Base-by-base conservation (phyloP, 371 early-diverging fungal species). In the Mucor sp. region DNA sequence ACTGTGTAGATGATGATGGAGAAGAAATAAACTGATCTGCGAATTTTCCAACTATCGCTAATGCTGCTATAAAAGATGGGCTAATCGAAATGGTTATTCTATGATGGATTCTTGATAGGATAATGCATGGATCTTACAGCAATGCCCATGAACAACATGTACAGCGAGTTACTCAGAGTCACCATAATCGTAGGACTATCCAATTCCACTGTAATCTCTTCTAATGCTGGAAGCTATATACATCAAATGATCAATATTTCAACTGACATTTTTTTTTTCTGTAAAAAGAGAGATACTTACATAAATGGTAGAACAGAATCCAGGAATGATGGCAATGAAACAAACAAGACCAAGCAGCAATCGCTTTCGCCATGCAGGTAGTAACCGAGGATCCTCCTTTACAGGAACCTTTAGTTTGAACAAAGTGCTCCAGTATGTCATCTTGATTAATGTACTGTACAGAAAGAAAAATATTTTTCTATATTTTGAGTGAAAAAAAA, bases 41-140 rank as follows among this genome's bases (percentile, higher is more conserved):
- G 86, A 41, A 83, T 76, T n/a, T 89, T 85, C 74, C 81, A 86
- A 30, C 74, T 72, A 72, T 94, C 94, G 6, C 91, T 88, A n/a
- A 90, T 70, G 25, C 88, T 87, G 58, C 89, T 91, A 77, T 88
- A 92, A 30, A 91, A 70, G 6, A 94, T 74, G 25, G 89, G 87
- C 77, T 78, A 63, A 3, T 30, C 7, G 23, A 33, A 61, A 50
- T 4, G 33, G 48, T 28, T 47, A 33, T 8, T 58, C 30, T 30
- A 23, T 4, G 30, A 17, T 32, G 17, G 28, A 56, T 30, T n/a
- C 17, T 15, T 1, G 4, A 5, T 2, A 32, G 9, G 12, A 50
- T 21, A 12, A 50, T 25, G 21, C 50, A 37, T 37, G 39, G n/a
- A 35, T 37, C 71, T 66, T 71, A 76, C 78, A 50, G 85, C 85